phyloP scores from a whole-genome alignment of 805 yeast species.

The Debaryomyces hansenii region DNA sequence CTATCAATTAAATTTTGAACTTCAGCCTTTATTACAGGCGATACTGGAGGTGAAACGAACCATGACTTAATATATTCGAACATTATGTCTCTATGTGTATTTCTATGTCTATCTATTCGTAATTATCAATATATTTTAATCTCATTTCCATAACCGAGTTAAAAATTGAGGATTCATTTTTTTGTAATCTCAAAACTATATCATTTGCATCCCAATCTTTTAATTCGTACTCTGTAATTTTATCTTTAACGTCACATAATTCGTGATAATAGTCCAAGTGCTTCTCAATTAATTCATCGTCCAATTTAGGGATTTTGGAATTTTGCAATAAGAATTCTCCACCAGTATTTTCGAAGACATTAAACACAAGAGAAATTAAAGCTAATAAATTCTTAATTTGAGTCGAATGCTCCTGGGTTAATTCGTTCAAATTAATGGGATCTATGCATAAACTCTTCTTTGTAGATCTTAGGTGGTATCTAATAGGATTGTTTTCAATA shows the following conservation, averaged over 20 bases:
- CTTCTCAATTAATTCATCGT: conserved; percentile 20
- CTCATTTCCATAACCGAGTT: conserved; percentile 27
- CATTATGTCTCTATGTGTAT: conserved; percentile 6
- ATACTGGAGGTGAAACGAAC: conserved; percentile 13
- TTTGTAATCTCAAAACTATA: conserved; percentile 33
- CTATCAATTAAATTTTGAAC: conserved; percentile 9
- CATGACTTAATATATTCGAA: conserved; percentile 17
- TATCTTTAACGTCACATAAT: conserved; percentile 19
- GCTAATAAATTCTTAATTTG: conserved; percentile 22
- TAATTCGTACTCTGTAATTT: conserved; percentile 30
- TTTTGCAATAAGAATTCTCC: conserved; percentile 35
- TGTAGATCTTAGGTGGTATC: conserved; percentile 46
- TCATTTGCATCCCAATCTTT: conserved; percentile 42
- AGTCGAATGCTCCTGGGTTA: conserved; percentile 19
- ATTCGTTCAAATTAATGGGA: conserved; percentile 36
- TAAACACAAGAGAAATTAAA: conserved; percentile 28
- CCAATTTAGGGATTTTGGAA: conserved; percentile 37
- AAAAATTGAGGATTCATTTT: conserved; percentile 16
- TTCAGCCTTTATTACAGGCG: conserved; percentile 9
- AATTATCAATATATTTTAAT: conserved; percentile 13
- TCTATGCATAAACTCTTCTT: conserved; percentile 31
- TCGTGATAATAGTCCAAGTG: conserved; percentile 20
- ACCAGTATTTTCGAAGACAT: conserved; percentile 28
- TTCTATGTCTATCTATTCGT: conserved; percentile 8
- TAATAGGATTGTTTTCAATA: conserved; percentile 48